Conservation (phyloP, 345 rosid species). For the Melaleuca quinquenervia region DNA sequence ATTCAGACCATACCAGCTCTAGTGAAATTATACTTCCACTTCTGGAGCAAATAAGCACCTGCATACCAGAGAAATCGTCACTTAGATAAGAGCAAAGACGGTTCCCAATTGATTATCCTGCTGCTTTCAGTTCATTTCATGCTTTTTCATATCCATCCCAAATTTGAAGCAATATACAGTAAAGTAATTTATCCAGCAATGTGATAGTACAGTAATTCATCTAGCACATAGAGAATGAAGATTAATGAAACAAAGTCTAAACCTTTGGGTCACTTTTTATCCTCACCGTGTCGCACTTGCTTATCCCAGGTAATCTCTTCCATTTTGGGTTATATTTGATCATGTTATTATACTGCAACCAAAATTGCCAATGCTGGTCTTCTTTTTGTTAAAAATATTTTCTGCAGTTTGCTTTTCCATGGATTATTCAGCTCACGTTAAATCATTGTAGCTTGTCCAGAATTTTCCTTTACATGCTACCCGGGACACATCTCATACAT, state of each 20-base stretch:
- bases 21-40: conserved; percentile 72
- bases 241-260: neutral
- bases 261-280: neutral
- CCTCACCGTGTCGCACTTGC: neutral
- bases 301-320: neutral
- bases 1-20: conserved; percentile 34
- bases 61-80: neutral
- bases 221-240: neutral
- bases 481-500: neutral
- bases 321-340: neutral
- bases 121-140: neutral
- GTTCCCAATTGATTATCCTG: neutral
- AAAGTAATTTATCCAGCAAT: neutral
- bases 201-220: neutral
- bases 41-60: conserved; percentile 84
- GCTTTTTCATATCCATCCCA: neutral
- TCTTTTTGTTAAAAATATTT: neutral
- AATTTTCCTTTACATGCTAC: neutral
- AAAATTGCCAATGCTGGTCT: neutral
- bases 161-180: neutral
- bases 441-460: neutral
- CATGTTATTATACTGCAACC: neutral
- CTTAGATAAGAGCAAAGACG: neutral
- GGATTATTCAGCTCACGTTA: neutral
- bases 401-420: neutral